phyloP scores from a whole-genome alignment of 441 rosid species.

The Adansonia rubrostipa region DNA sequence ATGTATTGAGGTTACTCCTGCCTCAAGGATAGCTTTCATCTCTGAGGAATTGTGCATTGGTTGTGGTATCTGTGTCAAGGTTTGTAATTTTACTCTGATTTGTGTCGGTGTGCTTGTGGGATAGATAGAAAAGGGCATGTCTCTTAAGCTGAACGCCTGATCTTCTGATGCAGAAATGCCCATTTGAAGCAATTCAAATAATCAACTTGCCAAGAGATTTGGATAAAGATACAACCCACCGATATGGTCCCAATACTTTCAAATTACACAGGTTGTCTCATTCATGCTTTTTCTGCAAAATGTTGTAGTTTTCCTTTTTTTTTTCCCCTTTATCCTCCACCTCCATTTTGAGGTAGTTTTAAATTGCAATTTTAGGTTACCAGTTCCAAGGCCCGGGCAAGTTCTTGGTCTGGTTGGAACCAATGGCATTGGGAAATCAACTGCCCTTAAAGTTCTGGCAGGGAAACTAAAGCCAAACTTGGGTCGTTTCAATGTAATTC shows the following conservation, averaged over 20 bases:
- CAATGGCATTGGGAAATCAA: constrained; percentile 95
- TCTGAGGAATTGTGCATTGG: constrained; percentile 61
- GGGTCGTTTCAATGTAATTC: constrained; percentile 64
- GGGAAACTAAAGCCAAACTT: constrained; percentile 94
- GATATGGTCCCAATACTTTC: too few relatives aligned
- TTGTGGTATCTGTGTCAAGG: constrained; percentile 98
- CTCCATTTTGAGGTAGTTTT: constrained; percentile 12
- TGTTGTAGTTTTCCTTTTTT: not conserved
- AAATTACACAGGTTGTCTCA: constrained; percentile 66
- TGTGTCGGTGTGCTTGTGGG: not conserved
- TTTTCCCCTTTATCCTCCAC: not conserved
- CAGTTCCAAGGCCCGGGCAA: too few relatives aligned
- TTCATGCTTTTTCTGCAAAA: not conserved
- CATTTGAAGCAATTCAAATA: constrained; percentile 23
- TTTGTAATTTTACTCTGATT: constrained; percentile 34
- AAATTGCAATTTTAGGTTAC: constrained; percentile 50
- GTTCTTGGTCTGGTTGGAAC: constrained; percentile 63
- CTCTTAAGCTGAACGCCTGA: constrained; percentile 17
- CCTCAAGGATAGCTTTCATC: too few relatives aligned
- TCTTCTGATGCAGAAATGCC: constrained; percentile 76
- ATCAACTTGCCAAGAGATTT: too few relatives aligned
- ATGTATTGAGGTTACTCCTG: too few relatives aligned
- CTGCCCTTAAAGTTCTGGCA: constrained; percentile 90
- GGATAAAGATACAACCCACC: too few relatives aligned
- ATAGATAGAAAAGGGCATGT: not conserved